phyloP scores from a whole-genome alignment of 257 asterid species.

The Hygrophila difformis region DNA sequence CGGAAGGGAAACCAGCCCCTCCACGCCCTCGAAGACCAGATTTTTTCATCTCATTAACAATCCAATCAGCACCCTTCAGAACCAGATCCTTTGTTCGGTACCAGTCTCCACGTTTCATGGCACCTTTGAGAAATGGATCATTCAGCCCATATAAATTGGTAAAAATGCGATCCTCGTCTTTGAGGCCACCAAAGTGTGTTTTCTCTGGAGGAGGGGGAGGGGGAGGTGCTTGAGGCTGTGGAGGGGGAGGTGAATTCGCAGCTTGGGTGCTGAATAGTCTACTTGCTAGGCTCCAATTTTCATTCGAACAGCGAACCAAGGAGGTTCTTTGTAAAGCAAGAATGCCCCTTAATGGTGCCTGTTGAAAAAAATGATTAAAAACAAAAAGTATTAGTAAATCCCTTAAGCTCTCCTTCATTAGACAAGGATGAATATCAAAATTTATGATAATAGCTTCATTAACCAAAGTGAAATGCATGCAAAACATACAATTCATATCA shows the following conservation, averaged over 20 bases:
- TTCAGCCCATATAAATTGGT: constrained; percentile 85
- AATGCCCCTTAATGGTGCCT: constrained; percentile 38
- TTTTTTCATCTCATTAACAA: constrained; percentile 89
- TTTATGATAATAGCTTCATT: no score
- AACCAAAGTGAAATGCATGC: neutral
- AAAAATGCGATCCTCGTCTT: constrained; percentile 96
- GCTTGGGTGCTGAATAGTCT: constrained; percentile 79
- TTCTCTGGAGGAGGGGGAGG: constrained; percentile 92
- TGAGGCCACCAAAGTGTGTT: constrained; percentile 92
- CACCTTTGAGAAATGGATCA: constrained; percentile 94
- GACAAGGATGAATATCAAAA: no score
- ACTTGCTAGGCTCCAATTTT: constrained; percentile 36
- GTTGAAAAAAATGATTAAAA: neutral
- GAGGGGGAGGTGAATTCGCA: constrained; percentile 58
- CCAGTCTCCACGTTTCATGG: constrained; percentile 99
- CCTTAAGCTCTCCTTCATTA: no score
- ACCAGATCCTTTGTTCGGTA: constrained; percentile 90
- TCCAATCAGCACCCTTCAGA: constrained; percentile 91
- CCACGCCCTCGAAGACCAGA: constrained; percentile 99
- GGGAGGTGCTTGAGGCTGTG: constrained; percentile 85
- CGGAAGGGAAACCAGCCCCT: constrained; percentile 99
- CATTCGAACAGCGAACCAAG: constrained; percentile 33
- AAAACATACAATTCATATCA: neutral
- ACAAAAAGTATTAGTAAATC: no score
- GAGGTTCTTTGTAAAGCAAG: constrained; percentile 50